These are phyloP conservation scores for Pythium plurisporium DNA, from an alignment of 352 stramenopile species.

Conservation along the genomic window DNA sequence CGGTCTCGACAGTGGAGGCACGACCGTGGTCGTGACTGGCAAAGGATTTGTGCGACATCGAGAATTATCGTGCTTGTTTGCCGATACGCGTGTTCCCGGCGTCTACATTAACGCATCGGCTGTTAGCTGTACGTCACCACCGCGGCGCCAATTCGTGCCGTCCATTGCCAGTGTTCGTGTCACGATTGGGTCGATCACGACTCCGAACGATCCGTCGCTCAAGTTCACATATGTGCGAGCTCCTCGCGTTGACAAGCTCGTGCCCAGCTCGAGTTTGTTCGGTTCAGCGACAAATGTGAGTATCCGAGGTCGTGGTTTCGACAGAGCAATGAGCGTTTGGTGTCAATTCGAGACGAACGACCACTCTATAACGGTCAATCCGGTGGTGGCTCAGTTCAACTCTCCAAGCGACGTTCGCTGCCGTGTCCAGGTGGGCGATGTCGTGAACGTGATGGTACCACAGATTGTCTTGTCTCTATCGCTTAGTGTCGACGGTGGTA, in stretches of 20 bases:
- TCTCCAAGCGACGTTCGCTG: slow-evolving; percentile 4
- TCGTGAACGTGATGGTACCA: background rate
- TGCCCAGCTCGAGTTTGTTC: slow-evolving; percentile 11
- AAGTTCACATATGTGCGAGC: slow-evolving; percentile 15
- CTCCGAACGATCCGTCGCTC: background rate
- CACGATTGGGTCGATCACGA: slow-evolving; percentile 1
- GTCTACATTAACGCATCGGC: slow-evolving; percentile 12
- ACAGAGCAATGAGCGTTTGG: background rate
- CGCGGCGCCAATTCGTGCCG: slow-evolving; percentile 3
- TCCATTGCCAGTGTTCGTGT: background rate
- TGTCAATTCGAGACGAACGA: slow-evolving; percentile 7
- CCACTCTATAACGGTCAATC: background rate
- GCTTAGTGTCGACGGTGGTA: slow-evolving; percentile 18
- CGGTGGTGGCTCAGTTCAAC: slow-evolving; percentile 5
- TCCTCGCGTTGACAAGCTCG: background rate
- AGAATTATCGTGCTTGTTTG: slow-evolving; percentile 18
- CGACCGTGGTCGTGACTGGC: slow-evolving; percentile 4
- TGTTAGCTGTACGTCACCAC: slow-evolving; percentile 15
- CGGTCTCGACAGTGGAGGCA: slow-evolving; percentile 13
- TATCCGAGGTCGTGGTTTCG: slow-evolving; percentile 14
- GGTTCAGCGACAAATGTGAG: background rate
- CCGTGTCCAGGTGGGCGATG: background rate
- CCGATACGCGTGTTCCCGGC: slow-evolving; percentile 6
- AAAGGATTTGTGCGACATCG: slow-evolving; percentile 19
- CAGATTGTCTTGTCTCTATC: background rate